These are phyloP conservation scores for Ligustrum vulgare DNA, from an alignment of 257 asterid species.

Conservation along the genomic window DNA sequence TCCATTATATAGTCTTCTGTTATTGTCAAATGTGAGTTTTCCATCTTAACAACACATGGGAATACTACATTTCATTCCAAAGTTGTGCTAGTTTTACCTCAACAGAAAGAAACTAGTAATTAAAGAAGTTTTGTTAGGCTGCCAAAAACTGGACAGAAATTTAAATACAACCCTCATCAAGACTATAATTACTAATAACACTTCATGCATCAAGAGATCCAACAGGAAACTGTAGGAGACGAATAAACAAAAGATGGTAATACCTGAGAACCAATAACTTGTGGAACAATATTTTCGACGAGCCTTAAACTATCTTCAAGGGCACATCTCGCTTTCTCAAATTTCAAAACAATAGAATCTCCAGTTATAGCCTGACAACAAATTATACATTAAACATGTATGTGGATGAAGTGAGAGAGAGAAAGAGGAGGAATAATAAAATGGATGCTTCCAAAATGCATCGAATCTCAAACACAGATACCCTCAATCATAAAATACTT, in stretches of 20 bases:
- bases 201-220: neutral
- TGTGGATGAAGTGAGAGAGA: neutral
- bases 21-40: neutral
- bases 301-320: constrained; percentile 84
- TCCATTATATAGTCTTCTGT: neutral
- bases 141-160: neutral
- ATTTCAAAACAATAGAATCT: constrained; percentile 82
- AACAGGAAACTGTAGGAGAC: constrained; percentile 3
- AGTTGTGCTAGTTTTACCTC: neutral
- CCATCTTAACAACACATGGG: neutral
- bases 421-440: neutral
- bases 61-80: neutral
- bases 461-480: constrained; percentile 2
- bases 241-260: constrained; percentile 20
- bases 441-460: neutral
- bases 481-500: neutral
- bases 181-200: neutral
- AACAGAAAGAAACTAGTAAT: neutral
- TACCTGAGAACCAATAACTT: constrained; percentile 89
- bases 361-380: constrained; percentile 87
- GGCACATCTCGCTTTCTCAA: constrained; percentile 92
- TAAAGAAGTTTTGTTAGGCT: neutral
- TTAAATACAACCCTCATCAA: neutral
- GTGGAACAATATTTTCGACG: constrained; percentile 95
- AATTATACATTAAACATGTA: neutral